phyloP scores from a whole-genome alignment of 257 asterid genomes.

The Datura wrightii region DNA sequence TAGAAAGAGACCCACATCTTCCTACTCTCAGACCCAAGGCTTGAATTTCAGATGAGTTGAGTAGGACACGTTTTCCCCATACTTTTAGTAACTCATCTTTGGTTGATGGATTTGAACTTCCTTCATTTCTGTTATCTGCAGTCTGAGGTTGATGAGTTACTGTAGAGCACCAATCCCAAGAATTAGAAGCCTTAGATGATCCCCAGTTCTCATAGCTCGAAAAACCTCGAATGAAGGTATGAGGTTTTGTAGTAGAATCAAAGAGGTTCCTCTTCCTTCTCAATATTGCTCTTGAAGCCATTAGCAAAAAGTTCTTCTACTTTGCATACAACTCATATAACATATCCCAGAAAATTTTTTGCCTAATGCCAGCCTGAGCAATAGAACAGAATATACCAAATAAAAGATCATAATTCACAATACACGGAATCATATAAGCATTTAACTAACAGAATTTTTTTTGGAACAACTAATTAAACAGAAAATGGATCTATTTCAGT shows the following conservation, averaged over 20 bases:
- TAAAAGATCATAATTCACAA: background rate
- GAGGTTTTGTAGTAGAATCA: constrained; percentile 52
- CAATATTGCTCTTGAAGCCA: constrained; percentile 87
- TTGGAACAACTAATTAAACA: background rate
- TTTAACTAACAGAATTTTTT: background rate
- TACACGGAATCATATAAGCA: background rate
- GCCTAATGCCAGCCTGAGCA: constrained; percentile 40
- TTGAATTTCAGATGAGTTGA: constrained; percentile 42
- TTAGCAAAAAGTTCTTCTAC: constrained; percentile 38
- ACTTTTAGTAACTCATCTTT: constrained; percentile 39
- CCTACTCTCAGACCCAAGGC: constrained; percentile 45
- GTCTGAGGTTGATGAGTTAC: constrained; percentile 47
- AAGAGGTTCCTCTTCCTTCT: constrained; percentile 59
- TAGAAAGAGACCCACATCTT: constrained; percentile 43
- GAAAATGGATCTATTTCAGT: background rate
- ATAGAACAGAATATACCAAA: constrained; percentile 42
- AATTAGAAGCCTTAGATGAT: constrained; percentile 44
- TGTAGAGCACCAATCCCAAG: constrained; percentile 49
- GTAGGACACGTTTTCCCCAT: constrained; percentile 38
- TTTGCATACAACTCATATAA: constrained; percentile 44
- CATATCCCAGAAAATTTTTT: constrained; percentile 45
- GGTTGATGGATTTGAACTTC: constrained; percentile 38
- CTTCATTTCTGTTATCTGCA: constrained; percentile 43
- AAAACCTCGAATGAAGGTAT: constrained; percentile 47
- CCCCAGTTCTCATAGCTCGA: constrained; percentile 55